Evolutionary conservation across 2,329 filamentous ascomycete species (phyloP), one percentile per base, ranked within the genome.

Genomic region (Colletotrichum tamarilloi): DNA sequence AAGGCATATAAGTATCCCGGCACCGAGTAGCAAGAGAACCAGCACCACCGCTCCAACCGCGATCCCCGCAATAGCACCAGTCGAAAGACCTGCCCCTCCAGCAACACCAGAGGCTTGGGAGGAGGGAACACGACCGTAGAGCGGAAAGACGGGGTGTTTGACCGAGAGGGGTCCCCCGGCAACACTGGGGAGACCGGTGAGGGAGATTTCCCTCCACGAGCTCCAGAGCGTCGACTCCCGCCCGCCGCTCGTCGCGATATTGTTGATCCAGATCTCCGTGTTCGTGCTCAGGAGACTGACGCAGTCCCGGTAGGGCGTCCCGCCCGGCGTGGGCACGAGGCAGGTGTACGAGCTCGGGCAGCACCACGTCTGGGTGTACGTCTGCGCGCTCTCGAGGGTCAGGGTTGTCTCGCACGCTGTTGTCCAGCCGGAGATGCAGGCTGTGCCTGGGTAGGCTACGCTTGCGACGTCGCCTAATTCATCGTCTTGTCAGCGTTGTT

Each of bases 381-480:
- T 53, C 24, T 24, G 42, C 19, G 38, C 49, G 56, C 38, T 26
- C 38, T 26, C 30, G 12, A 65, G 53, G 7, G 42, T 53, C 3
- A 65, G 16, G 4, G 53, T 66, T 11, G 53, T 68, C 12, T 22
- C 65, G 60, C 67, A 70, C 16, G 67, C 67, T 1, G 67, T 49
- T 2, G 62, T 66, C 67, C 67, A 70, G n/a, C 30, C 67, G 53
- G 55, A 67, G 24, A 71, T 71, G 14, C 68, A 71, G 9, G 63
- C 68, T 22, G 68, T 71, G n/a, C 68, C 68, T 24, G 68, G 62
- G 46, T 71, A 71, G 24, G 42, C 68, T 11, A 67, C 16, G 19
- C 42, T 67, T 9, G 32, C 22, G 6, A 67, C 42, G 30, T 71
- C 68, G n/a, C 46, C 62, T 67, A 2, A 32, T 32, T 42, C 42